Conservation (phyloP, 2,329 filamentous ascomycete species). For the Aspergillus sp. region DNA sequence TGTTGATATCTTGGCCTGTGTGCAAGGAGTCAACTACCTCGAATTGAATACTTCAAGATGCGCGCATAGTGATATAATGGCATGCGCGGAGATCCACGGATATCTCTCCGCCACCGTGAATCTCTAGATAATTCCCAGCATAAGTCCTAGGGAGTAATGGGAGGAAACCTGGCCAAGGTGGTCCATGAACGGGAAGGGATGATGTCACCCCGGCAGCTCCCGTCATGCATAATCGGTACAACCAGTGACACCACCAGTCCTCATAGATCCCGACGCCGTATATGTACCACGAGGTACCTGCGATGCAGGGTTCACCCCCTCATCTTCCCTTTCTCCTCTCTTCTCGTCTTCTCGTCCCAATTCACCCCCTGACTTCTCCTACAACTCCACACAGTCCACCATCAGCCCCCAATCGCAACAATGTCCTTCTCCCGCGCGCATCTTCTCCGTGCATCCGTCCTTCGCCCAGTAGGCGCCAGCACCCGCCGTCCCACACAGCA, state of each 20-base stretch:
- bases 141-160: too few relatives aligned
- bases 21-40: too few relatives aligned
- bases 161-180: too few relatives aligned
- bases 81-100: too few relatives aligned
- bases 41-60: neutral
- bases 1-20: too few relatives aligned
- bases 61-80: neutral
- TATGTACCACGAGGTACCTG: neutral
- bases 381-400: neutral
- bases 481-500: conserved; percentile 39
- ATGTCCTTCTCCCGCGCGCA: conserved; percentile 36
- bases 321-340: conserved; percentile 2
- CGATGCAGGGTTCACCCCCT: neutral
- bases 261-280: neutral
- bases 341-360: neutral
- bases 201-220: conserved; percentile 10
- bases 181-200: neutral
- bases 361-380: neutral
- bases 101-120: too few relatives aligned
- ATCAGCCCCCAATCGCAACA: neutral
- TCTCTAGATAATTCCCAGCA: too few relatives aligned
- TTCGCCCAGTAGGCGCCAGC: conserved; percentile 4
- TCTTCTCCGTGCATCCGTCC: conserved; percentile 22
- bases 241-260: conserved; percentile 4
- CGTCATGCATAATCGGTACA: conserved; percentile 7